phyloP scores from a whole-genome alignment of 2,329 filamentous ascomycete genomes.

The Cytospora chrysosperma region DNA sequence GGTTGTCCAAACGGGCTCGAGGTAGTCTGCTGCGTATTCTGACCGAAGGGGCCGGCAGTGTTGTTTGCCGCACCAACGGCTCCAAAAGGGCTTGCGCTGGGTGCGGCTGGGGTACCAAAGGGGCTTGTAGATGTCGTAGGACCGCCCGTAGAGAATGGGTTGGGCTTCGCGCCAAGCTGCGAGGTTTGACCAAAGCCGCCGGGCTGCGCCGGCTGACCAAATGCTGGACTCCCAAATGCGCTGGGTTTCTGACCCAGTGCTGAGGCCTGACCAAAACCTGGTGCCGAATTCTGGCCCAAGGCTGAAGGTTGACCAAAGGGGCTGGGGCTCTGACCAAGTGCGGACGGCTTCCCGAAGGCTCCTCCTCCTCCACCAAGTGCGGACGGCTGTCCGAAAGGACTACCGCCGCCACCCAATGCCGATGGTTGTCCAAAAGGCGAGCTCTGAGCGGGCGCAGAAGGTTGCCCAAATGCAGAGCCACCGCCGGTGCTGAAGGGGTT shows the following conservation, averaged over 20 bases:
- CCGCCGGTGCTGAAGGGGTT: slow-evolving; percentile 41
- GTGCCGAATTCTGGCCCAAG: slow-evolving; percentile 39
- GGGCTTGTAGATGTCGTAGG: slow-evolving; percentile 24
- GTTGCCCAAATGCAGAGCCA: slow-evolving; percentile 29
- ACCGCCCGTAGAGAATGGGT: slow-evolving; percentile 28
- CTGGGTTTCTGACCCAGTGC: slow-evolving; percentile 32
- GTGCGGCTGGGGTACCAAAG: slow-evolving; percentile 26
- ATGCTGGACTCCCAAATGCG: slow-evolving; percentile 35
- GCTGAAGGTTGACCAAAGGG: slow-evolving; percentile 34
- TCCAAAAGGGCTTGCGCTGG: slow-evolving; percentile 24
- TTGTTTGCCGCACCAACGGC: slow-evolving; percentile 13
- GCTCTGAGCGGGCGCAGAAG: slow-evolving; percentile 23
- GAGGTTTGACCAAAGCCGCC: slow-evolving; percentile 38
- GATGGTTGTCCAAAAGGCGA: slow-evolving; percentile 42
- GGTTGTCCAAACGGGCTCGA: slow-evolving; percentile 16
- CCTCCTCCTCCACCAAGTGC: slow-evolving; percentile 28
- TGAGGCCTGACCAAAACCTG: slow-evolving; percentile 41
- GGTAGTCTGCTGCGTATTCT: slow-evolving; percentile 25
- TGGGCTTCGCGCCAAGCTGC: slow-evolving; percentile 35
- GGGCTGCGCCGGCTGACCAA: slow-evolving; percentile 29
- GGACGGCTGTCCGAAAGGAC: slow-evolving; percentile 35
- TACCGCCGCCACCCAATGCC: slow-evolving; percentile 28
- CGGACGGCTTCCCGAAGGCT: slow-evolving; percentile 27
- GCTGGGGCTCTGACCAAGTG: slow-evolving; percentile 34
- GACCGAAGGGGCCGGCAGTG: slow-evolving; percentile 15